These are phyloP conservation scores for Hyphopichia pseudoburtonii DNA, from an alignment of 1,139 yeast genomes.

Conservation along the genomic window DNA sequence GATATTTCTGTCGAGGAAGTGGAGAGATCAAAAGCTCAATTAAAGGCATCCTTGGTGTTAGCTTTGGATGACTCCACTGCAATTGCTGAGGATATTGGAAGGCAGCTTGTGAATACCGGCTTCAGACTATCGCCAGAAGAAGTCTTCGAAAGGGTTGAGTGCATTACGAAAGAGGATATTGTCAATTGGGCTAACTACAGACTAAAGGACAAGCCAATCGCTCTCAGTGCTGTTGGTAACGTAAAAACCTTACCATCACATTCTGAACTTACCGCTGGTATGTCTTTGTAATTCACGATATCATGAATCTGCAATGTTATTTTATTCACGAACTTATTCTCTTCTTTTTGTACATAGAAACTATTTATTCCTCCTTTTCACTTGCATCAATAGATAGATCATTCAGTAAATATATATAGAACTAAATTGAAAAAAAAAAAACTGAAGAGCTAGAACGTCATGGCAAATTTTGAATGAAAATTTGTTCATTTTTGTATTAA, in stretches of 20 bases:
- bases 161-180: slow-evolving; percentile 76
- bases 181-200: slow-evolving; percentile 87
- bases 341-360: background rate
- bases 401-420: background rate
- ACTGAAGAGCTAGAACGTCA: too few relatives aligned
- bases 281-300: slow-evolving; percentile 20
- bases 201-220: slow-evolving; percentile 75
- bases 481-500: slow-evolving; percentile 3
- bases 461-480: background rate
- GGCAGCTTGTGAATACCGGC: slow-evolving; percentile 95
- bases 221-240: slow-evolving; percentile 89
- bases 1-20: slow-evolving; percentile 81
- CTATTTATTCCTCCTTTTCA: background rate
- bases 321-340: background rate
- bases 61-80: slow-evolving; percentile 95
- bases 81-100: slow-evolving; percentile 95
- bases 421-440: background rate
- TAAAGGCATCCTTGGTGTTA: slow-evolving; percentile 85
- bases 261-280: slow-evolving; percentile 45
- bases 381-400: background rate
- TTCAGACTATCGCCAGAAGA: slow-evolving; percentile 88
- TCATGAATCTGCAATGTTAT: background rate
- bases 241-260: slow-evolving; percentile 63
- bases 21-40: slow-evolving; percentile 89
- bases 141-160: slow-evolving; percentile 80